Evolutionary conservation across 108 stramenopile genomes (phyloP).

Genomic region (Schizochytrium sp.): DNA sequence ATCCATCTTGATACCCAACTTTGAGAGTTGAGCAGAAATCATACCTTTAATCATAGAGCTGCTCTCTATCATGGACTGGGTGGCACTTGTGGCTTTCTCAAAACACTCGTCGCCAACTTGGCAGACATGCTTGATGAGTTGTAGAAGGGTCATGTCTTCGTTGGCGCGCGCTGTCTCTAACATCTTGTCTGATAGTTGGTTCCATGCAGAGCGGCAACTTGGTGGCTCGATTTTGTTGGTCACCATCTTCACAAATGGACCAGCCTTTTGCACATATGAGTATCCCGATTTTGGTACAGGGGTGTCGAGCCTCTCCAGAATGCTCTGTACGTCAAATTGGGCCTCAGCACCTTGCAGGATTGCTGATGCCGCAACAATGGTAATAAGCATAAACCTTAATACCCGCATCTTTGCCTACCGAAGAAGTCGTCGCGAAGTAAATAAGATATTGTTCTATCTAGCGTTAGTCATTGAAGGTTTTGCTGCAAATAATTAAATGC

Average conservation of each 20-base stretch:
- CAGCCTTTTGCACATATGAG: background rate
- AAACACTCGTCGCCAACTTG: background rate
- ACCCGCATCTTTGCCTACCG: too few species aligned
- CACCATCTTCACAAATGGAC: constrained; percentile 7
- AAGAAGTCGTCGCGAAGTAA: too few species aligned
- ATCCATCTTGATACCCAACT: background rate
- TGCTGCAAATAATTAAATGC: too few species aligned
- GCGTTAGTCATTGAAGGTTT: too few species aligned
- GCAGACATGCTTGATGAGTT: background rate
- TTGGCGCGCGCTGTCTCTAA: background rate
- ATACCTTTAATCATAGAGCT: background rate
- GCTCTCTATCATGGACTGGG: background rate
- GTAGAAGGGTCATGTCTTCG: constrained; percentile 1
- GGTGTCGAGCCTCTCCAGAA: background rate
- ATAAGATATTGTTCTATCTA: too few species aligned
- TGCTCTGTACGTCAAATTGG: background rate
- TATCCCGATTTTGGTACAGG: background rate
- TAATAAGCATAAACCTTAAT: too few species aligned
- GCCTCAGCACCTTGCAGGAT: background rate
- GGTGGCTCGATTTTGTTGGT: background rate
- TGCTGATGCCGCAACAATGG: too few species aligned
- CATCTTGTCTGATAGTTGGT: background rate
- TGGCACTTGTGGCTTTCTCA: background rate
- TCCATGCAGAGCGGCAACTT: background rate
- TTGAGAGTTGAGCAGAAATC: background rate